Base-by-base conservation (phyloP, 2,329 filamentous ascomycete species). In the Shiraia bambusicola region DNA sequence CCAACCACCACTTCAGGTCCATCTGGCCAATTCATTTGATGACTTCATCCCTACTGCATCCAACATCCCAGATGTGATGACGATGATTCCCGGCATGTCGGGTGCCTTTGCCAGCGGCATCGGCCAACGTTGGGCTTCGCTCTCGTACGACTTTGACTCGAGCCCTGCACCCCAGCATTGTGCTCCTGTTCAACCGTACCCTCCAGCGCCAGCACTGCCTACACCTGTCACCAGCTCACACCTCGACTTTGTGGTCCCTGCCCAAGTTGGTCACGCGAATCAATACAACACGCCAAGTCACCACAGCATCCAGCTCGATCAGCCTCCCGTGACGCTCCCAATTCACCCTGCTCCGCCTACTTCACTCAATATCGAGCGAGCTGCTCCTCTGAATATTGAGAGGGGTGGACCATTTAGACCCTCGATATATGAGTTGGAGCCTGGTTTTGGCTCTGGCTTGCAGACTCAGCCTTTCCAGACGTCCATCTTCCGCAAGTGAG, bases 401-500 rank as follows among this genome's bases (percentile, higher is more conserved):
- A 62, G 59, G 48, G 66, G 56, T 16, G 69, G 68, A 11, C 71
- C 70, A 8, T 76, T 76, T 52, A 60, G 74, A 39, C 70, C 71
- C 1, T 76, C 73, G 4, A 61, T 65, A 39, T 76, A 71, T 50
- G 70, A 76, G 50, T 53, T 73, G 16, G 69, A 76, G 42, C 63
- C 67, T 5, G 69, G 69, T 24, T 71, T 72, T 48, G 60, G 65
- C 17, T 60, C 68, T 30, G 50, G 47, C 16, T 64, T 63, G 26
- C 65, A 69, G 15, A 60, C 63, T 16, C 67, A 69, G 46, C 70
- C 72, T 14, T 74, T 74, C 43, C 72, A 75, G 50, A 77, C 75
- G 14, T 68, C 72, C 3, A 75, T 75, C 45, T 76, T 77, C 57
- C 69, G 71, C 47, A 75, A 74, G 72, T 74, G 58, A 58, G 72